These are phyloP conservation scores for Bjerkandera adusta DNA, from an alignment of 1,284 basidiomycete species.

Conservation along the genomic window DNA sequence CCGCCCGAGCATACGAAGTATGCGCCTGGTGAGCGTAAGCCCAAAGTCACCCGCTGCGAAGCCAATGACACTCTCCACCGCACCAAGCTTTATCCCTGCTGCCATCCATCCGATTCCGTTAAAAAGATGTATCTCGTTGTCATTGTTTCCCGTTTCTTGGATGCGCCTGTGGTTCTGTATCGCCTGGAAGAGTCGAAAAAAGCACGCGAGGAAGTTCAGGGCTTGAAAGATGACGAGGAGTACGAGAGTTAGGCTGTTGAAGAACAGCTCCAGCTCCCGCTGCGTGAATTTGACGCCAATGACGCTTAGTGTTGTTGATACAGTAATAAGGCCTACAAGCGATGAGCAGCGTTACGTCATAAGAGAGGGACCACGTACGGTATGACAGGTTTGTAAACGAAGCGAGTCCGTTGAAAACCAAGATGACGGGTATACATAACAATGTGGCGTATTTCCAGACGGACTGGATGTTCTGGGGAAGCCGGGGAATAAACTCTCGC, in stretches of 20 bases:
- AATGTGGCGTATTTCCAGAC: slow-evolving; percentile 46
- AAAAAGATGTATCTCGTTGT: slow-evolving; percentile 49
- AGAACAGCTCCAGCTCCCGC: slow-evolving; percentile 42
- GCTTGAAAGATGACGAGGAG: slow-evolving; percentile 57
- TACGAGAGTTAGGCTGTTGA: slow-evolving; percentile 58
- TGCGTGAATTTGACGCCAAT: slow-evolving; percentile 43
- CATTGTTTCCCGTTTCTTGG: slow-evolving; percentile 35
- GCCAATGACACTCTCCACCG: slow-evolving; percentile 62
- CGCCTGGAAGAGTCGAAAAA: slow-evolving; percentile 52
- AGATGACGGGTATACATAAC: slow-evolving; percentile 51
- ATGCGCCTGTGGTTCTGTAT: slow-evolving; percentile 50
- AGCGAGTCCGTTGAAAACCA: slow-evolving; percentile 54
- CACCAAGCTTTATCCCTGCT: slow-evolving; percentile 56
- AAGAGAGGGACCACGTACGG: slow-evolving; percentile 36
- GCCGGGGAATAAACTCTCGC: slow-evolving; percentile 44
- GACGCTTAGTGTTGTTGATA: background rate
- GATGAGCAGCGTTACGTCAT: background rate
- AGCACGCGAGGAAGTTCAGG: slow-evolving; percentile 52
- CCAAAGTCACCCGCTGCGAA: slow-evolving; percentile 56
- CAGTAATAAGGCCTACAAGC: background rate
- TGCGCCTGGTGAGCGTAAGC: slow-evolving; percentile 49
- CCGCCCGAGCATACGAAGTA: slow-evolving; percentile 54
- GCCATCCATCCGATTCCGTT: slow-evolving; percentile 65
- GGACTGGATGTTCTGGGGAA: slow-evolving; percentile 49
- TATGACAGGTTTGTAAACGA: slow-evolving; percentile 63